Percentiles rank a stretch among this genome's conserved stretches.
phyloP scores from a whole-genome alignment of 345 rosid genomes.

The Lumnitzera littorea region DNA sequence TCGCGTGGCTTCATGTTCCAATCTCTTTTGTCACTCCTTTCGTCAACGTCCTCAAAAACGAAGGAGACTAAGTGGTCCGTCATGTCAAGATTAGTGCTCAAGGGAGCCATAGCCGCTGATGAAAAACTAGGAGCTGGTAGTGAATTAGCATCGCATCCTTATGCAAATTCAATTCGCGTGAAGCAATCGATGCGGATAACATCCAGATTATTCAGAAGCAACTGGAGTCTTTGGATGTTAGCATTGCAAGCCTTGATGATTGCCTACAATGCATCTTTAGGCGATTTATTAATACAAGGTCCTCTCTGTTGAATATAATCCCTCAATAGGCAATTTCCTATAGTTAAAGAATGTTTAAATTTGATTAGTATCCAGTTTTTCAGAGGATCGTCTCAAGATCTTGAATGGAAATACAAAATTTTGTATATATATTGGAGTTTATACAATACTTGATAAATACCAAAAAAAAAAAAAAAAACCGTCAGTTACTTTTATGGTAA shows the following conservation, averaged over 20 bases:
- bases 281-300: constrained; percentile 51
- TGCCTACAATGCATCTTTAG: constrained; percentile 49
- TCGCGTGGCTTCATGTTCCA: constrained; percentile 29
- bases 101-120: constrained; percentile 23
- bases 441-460: no score
- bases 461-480: neutral
- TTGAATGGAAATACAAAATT: neutral
- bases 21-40: constrained; percentile 41
- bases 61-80: constrained; percentile 36
- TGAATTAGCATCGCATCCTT: constrained; percentile 36
- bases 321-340: constrained; percentile 26
- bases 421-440: no score
- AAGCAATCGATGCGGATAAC: constrained; percentile 13
- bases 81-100: constrained; percentile 39
- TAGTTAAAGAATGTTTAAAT: neutral
- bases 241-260: constrained; percentile 42
- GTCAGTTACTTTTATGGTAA: no score
- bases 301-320: constrained; percentile 60
- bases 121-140: constrained; percentile 26
- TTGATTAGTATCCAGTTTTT: neutral
- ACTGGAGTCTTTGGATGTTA: constrained; percentile 37
- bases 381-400: no score
- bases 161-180: neutral
- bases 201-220: constrained; percentile 23
- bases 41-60: constrained; percentile 8